These are phyloP conservation scores for Coemansia sp. DNA, from an alignment of 192 early-diverging fungal genomes.

Conservation along the genomic window DNA sequence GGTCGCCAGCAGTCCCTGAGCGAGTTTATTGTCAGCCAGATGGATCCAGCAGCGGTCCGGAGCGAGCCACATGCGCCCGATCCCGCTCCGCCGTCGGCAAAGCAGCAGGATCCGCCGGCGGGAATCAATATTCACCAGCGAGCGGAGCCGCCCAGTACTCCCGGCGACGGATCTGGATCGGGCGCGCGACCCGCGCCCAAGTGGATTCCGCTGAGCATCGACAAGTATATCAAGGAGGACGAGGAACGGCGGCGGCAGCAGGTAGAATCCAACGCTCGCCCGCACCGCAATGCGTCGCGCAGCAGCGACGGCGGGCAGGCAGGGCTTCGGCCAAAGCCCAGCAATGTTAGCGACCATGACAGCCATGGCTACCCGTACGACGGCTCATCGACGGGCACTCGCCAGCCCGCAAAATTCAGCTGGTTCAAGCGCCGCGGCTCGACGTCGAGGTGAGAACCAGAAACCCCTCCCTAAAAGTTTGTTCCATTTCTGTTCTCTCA, in stretches of 20 bases:
- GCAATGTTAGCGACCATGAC: slow-evolving; percentile 34
- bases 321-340: slow-evolving; percentile 24
- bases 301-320: not conserved
- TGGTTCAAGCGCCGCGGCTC: slow-evolving; percentile 51
- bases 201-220: slow-evolving; percentile 46
- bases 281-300: not conserved
- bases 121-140: slow-evolving; percentile 1
- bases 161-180: not conserved
- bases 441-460: too few relatives aligned
- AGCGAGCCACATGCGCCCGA: not conserved
- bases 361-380: slow-evolving; percentile 2
- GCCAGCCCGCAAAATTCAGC: slow-evolving; percentile 39
- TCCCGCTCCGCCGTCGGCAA: not conserved
- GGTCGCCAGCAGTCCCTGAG: slow-evolving; percentile 39
- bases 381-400: slow-evolving; percentile 5
- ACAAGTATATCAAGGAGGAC: slow-evolving; percentile 44
- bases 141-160: not conserved
- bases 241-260: slow-evolving; percentile 14
- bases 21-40: slow-evolving; percentile 41
- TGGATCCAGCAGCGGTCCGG: slow-evolving; percentile 7
- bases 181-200: slow-evolving; percentile 12
- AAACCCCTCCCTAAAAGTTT: too few relatives aligned
- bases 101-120: not conserved
- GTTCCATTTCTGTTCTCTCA: not conserved
- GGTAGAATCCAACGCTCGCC: not conserved